Conservation (phyloP, 345 rosid genomes). For the Alliaria petiolata region DNA sequence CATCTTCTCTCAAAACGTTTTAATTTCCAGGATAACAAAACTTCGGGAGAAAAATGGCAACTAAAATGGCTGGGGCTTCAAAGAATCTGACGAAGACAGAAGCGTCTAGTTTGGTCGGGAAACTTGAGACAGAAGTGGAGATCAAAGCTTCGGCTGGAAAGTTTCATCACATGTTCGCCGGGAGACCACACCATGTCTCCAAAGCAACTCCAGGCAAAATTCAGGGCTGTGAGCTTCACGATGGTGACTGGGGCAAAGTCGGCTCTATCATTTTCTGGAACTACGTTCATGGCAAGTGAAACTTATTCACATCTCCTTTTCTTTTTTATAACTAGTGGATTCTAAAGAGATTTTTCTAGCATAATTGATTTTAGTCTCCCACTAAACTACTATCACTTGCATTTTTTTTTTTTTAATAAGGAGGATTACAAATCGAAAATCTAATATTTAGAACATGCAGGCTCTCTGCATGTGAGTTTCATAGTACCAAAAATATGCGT, state of each 20-base stretch:
- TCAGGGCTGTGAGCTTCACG: slow-evolving; percentile 21
- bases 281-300: slow-evolving; percentile 23
- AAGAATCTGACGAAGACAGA: neutral
- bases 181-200: slow-evolving; percentile 38
- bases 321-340: too few relatives aligned
- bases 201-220: slow-evolving; percentile 23
- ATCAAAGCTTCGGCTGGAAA: slow-evolving; percentile 2
- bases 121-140: slow-evolving; percentile 2
- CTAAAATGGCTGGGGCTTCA: slow-evolving; percentile 8
- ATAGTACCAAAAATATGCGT: too few relatives aligned
- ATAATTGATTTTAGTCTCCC: too few relatives aligned
- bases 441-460: too few relatives aligned
- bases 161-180: slow-evolving; percentile 33
- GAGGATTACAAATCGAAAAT: too few relatives aligned
- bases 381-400: too few relatives aligned
- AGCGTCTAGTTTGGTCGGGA: slow-evolving; percentile 1
- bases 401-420: too few relatives aligned
- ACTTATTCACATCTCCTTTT: too few relatives aligned
- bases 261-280: slow-evolving; percentile 34
- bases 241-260: slow-evolving; percentile 35
- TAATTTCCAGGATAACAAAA: neutral
- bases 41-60: neutral
- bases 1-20: neutral
- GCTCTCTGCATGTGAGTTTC: too few relatives aligned
- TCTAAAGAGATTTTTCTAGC: too few relatives aligned